Evolutionary conservation across 2,329 filamentous ascomycete genomes (phyloP), one percentile per base, ranked within the genome.

Genomic region (Penicillium sclerotiorum): DNA sequence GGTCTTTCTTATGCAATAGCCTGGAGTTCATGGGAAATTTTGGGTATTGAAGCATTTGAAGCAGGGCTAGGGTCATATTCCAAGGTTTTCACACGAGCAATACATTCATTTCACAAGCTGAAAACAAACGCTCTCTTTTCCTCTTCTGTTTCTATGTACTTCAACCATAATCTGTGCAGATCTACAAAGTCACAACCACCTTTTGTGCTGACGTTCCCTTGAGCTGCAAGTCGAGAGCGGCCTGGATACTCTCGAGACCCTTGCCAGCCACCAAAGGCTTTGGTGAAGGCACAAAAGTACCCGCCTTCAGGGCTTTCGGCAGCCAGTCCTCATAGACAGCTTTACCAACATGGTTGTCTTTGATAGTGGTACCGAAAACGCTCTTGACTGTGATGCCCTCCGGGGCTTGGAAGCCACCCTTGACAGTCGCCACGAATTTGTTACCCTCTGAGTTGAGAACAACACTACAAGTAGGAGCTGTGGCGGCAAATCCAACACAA

Each of bases 321-420:
- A 73, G 41, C 41, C 63, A 72, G 21, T 68, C 63, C 18, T 59
- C 52, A 45, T 62, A 72, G 5, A 71, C 51, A 4, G 62, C 64
- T 23, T 65, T 54, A 0, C 62, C 67, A 8, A 72, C 58, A 5
- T 52, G 28, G 18, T 59, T 54, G 25, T 48, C 22, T 15, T 41
- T 30, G 22, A 55, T 15, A 4, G 20, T 44, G 2, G 23, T 52
- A 4, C 49, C 49, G 18, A 43, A 46, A 2, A 55, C 23, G 22
- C 32, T 40, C 37, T 49, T 52, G 0, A 32, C 21, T 4, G 30
- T 21, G 11, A 55, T 37, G 15, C 49, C 52, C 18, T 45, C 39
- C 6, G 41, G 45, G 28, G 37, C 8, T 28, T 41, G 27, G 13
- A 48, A 28, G 12, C 28, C 45, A 41, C 20, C 20, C 21, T 44